Percentiles rank a stretch among this genome's conserved stretches.
Conservation (phyloP, 331 rosid species). For the Malus hybrid region DNA sequence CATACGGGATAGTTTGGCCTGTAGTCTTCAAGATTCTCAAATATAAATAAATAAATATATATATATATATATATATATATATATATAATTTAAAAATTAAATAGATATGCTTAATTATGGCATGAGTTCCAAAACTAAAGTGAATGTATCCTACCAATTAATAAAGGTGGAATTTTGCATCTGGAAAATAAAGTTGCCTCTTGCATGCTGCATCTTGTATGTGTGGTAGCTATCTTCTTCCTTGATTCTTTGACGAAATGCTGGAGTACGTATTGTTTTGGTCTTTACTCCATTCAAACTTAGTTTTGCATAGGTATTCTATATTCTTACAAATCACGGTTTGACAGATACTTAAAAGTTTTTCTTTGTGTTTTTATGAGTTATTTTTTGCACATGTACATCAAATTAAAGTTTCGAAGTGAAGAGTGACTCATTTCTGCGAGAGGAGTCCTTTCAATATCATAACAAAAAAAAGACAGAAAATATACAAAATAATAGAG, state of each 20-base stretch:
- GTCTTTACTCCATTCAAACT: slow-evolving; percentile 48
- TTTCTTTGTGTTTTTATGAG: background rate
- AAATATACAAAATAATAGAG: background rate
- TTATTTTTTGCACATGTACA: background rate
- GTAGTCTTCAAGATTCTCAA: slow-evolving; percentile 11
- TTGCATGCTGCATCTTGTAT: background rate
- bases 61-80: too few species aligned
- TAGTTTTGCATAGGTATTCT: background rate
- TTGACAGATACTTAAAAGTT: too few species aligned
- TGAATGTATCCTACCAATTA: background rate
- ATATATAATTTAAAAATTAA: slow-evolving; percentile 11
- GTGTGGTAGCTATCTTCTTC: slow-evolving; percentile 37
- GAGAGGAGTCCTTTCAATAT: slow-evolving; percentile 5
- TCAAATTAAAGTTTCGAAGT: too few species aligned
- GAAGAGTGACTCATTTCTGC: too few species aligned
- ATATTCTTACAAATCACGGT: background rate
- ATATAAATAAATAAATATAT: background rate
- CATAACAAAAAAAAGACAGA: slow-evolving; percentile 13
- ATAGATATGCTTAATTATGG: slow-evolving; percentile 9
- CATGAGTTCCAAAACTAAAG: slow-evolving; percentile 39
- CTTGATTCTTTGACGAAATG: slow-evolving; percentile 36
- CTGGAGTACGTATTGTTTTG: slow-evolving; percentile 18
- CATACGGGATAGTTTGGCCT: slow-evolving; percentile 18
- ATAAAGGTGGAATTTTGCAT: slow-evolving; percentile 41
- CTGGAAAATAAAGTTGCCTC: slow-evolving; percentile 47